Conservation (phyloP, 148 eudicot species). For the Rhododendron kiyosumense region DNA sequence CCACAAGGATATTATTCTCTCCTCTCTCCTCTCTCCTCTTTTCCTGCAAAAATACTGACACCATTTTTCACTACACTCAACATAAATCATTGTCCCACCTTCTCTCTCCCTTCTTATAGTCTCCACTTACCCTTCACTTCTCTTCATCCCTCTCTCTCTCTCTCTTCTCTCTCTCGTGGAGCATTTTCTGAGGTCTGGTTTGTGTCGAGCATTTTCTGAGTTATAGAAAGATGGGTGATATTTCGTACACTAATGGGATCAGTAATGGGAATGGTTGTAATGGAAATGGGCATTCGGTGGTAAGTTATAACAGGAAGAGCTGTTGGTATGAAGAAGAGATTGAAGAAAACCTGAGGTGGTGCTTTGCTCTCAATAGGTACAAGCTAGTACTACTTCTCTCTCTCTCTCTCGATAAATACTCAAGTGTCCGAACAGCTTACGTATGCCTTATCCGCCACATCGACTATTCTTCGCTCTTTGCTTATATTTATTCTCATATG, state of each 20-base stretch:
- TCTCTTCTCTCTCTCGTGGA: background rate
- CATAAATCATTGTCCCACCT: conserved; percentile 20
- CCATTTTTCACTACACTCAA: conserved; percentile 1
- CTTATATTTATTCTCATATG: background rate
- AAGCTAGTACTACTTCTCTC: conserved; percentile 23
- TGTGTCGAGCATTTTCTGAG: background rate
- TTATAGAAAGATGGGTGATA: conserved; percentile 44
- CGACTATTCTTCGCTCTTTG: background rate
- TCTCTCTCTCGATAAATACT: too few relatives aligned
- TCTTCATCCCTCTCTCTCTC: conserved; percentile 18
- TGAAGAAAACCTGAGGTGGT: conserved; percentile 85
- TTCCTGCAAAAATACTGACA: background rate
- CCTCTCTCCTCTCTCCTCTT: background rate
- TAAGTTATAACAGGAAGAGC: conserved; percentile 51
- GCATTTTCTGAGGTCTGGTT: background rate
- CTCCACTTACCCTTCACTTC: conserved; percentile 11
- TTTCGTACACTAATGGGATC: conserved; percentile 35
- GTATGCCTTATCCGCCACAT: too few relatives aligned
- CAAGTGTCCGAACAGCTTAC: background rate
- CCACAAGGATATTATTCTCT: conserved; percentile 39
- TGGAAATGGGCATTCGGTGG: conserved; percentile 31
- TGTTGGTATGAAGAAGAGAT: conserved; percentile 98
- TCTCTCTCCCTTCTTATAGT: conserved; percentile 17
- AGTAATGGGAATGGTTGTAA: conserved; percentile 41
- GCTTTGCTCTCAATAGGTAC: conserved; percentile 86